These are phyloP conservation scores for Hirschfeldia incana DNA, from an alignment of 345 rosid species.

Conservation along the genomic window DNA sequence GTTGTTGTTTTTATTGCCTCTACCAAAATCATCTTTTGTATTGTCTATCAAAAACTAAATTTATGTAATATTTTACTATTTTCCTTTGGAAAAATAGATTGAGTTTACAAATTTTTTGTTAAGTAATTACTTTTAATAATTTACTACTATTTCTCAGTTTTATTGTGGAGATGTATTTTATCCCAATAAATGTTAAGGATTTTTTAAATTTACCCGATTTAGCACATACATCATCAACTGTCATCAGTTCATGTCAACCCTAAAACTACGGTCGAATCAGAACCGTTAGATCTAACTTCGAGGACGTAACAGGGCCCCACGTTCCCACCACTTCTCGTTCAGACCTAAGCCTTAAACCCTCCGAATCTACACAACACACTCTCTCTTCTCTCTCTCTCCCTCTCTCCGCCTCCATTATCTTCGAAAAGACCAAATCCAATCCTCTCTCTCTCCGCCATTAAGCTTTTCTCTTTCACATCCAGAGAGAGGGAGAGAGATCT, in stretches of 20 bases:
- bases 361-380: constrained; percentile 20
- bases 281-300: constrained; percentile 35
- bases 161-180: neutral
- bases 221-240: constrained; percentile 7
- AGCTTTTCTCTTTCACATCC: neutral
- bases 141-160: neutral
- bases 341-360: constrained; percentile 40
- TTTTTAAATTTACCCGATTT: constrained; percentile 10
- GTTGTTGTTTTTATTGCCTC: too few species aligned
- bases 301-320: constrained; percentile 31
- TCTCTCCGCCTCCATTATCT: constrained; percentile 39
- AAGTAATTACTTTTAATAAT: too few species aligned
- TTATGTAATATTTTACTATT: too few species aligned
- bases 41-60: too few species aligned
- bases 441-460: constrained; percentile 31
- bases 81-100: too few species aligned
- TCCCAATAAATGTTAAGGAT: neutral
- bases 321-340: constrained; percentile 34
- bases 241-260: constrained; percentile 30
- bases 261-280: constrained; percentile 31
- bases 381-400: constrained; percentile 11
- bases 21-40: too few species aligned
- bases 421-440: constrained; percentile 15
- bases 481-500: neutral
- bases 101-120: too few species aligned